These are phyloP conservation scores for Torulaspora globosa DNA, from an alignment of 1,139 yeast species.

Conservation along the genomic window DNA sequence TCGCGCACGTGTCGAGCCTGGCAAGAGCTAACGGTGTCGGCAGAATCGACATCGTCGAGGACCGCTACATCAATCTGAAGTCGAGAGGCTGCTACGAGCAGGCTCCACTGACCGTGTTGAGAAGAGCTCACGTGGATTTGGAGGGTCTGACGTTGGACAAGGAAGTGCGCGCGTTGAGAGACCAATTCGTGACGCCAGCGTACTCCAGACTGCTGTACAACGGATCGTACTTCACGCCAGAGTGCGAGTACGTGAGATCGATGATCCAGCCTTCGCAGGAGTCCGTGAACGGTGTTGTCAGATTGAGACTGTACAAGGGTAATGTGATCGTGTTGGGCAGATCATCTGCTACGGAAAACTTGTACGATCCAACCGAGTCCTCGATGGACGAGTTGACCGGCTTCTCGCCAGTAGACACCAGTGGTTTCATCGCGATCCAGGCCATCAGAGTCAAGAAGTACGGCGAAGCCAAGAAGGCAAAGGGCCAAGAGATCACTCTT, in stretches of 20 bases:
- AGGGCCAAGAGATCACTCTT: conserved; percentile 43
- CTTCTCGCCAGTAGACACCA: conserved; percentile 92
- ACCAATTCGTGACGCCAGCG: conserved; percentile 87
- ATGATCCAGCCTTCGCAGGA: conserved; percentile 93
- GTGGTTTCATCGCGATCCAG: conserved; percentile 97
- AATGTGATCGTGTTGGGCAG: conserved; percentile 80
- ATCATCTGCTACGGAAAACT: conserved; percentile 89
- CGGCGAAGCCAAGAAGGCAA: conserved; percentile 90
- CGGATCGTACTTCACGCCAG: conserved; percentile 97
- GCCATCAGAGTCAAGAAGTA: conserved; percentile 96
- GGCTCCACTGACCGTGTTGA: conserved; percentile 92
- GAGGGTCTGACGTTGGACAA: conserved; percentile 97
- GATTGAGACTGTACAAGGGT: conserved; percentile 94
- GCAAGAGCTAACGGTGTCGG: conserved; percentile 99
- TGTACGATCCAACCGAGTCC: conserved; percentile 95
- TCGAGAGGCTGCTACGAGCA: conserved; percentile 99
- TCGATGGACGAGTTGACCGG: conserved; percentile 99
- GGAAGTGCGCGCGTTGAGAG: conserved; percentile 96
- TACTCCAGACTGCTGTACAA: conserved; percentile 90
- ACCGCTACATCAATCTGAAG: conserved; percentile 97
- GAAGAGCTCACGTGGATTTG: conserved; percentile 90
- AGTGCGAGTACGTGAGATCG: conserved; percentile 90
- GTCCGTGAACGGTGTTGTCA: conserved; percentile 93
- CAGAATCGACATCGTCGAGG: conserved; percentile 97
- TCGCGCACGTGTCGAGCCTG: conserved; percentile 85